Percentiles rank a stretch among this genome's conserved stretches.
phyloP scores from a whole-genome alignment of 495 filamentous ascomycete species.

The Extremus antarcticus region DNA sequence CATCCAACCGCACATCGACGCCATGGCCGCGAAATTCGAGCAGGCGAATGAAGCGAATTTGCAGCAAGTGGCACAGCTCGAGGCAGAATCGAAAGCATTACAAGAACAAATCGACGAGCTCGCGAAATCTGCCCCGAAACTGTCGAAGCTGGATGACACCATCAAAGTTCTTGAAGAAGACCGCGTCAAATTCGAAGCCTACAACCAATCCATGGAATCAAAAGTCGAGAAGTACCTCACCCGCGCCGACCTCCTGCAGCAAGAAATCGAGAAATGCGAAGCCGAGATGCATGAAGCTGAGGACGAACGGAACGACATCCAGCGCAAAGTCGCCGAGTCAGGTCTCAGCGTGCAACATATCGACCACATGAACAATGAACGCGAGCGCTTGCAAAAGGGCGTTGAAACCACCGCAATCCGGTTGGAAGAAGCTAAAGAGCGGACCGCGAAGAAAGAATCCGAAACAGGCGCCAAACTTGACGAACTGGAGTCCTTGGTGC shows the following conservation, averaged over 20 bases:
- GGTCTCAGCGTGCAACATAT: constrained; percentile 95
- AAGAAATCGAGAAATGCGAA: constrained; percentile 68
- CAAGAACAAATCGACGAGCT: constrained; percentile 78
- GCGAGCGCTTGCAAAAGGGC: constrained; percentile 77
- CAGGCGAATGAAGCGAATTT: constrained; percentile 65
- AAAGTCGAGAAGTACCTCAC: constrained; percentile 75
- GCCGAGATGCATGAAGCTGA: constrained; percentile 68
- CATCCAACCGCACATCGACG: constrained; percentile 71
- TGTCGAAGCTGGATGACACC: constrained; percentile 68
- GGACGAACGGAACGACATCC: constrained; percentile 64
- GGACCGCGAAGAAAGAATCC: constrained; percentile 69
- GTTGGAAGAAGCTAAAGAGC: constrained; percentile 71
- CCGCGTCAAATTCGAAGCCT: constrained; percentile 82
- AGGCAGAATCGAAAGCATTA: constrained; percentile 68
- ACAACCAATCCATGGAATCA: constrained; percentile 66
- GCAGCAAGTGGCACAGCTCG: constrained; percentile 69
- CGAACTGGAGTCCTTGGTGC: constrained; percentile 73
- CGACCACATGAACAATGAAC: constrained; percentile 93
- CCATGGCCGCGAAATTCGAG: constrained; percentile 85
- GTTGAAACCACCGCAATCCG: constrained; percentile 62
- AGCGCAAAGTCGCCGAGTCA: constrained; percentile 76
- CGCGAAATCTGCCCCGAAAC: constrained; percentile 69
- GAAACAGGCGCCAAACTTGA: constrained; percentile 77
- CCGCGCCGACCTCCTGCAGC: constrained; percentile 62
- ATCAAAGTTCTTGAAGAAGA: constrained; percentile 85